phyloP scores from a whole-genome alignment of 2,329 filamentous ascomycete species.

The Purpureocillium takamizusanense region DNA sequence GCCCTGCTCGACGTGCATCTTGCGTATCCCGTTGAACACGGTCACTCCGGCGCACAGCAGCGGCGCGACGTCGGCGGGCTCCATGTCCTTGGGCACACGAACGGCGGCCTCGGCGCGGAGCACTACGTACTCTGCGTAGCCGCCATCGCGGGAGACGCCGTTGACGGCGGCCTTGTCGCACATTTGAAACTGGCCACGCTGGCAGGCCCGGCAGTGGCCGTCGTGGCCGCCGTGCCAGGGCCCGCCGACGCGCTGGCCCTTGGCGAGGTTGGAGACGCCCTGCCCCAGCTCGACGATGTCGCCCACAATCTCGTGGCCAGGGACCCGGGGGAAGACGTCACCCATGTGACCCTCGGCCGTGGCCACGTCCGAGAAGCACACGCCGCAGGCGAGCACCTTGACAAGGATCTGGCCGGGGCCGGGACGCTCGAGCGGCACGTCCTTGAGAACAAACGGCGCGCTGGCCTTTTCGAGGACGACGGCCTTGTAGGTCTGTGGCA shows the following conservation, averaged over 20 bases:
- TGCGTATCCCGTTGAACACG: conserved; percentile 50
- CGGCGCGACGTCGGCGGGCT: conserved; percentile 45
- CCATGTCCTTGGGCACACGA: conserved; percentile 40
- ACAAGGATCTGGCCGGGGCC: conserved; percentile 52
- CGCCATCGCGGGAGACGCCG: conserved; percentile 57
- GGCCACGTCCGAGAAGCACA: conserved; percentile 56
- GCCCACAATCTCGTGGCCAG: conserved; percentile 64
- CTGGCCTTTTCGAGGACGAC: conserved; percentile 48
- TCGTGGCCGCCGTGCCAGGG: conserved; percentile 45
- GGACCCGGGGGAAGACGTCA: conserved; percentile 49
- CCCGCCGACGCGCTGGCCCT: conserved; percentile 55
- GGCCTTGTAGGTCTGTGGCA: conserved; percentile 58
- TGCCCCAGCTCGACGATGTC: conserved; percentile 51
- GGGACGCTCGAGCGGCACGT: conserved; percentile 49
- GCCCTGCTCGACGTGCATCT: conserved; percentile 42
- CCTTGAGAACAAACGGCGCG: conserved; percentile 45
- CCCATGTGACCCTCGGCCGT: conserved; percentile 41
- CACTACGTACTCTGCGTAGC: conserved; percentile 56
- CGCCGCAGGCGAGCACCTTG: conserved; percentile 63
- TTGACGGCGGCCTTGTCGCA: conserved; percentile 56
- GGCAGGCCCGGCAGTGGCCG: conserved; percentile 51
- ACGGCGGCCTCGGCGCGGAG: conserved; percentile 53
- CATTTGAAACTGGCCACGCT: conserved; percentile 56
- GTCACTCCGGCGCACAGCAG: conserved; percentile 59
- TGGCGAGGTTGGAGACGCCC: conserved; percentile 44